Base-by-base conservation (phyloP, 305 asterid species). In the Fraxinus greggii region DNA sequence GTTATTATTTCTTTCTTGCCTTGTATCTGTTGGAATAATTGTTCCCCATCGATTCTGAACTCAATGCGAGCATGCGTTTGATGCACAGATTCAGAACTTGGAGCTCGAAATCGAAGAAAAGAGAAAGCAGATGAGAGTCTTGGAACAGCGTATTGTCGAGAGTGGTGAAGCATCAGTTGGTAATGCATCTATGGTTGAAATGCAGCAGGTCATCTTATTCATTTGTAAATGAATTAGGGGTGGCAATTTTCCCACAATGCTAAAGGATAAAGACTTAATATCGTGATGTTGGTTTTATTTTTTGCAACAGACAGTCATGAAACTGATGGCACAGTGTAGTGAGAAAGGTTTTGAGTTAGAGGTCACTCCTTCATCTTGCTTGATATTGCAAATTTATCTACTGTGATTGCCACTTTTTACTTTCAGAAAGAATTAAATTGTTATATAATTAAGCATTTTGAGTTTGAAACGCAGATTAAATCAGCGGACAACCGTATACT, bases 401-500 rank as follows among this genome's bases (percentile, higher is more conserved):
- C 77, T 56, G 79, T 78, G 82, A 80, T 38, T 83, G 81, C 75
- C 85, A 38, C 75, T 72, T 61, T 77, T 83, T 36, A 7, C 45
- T 12, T 73, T 9, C 59, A 23, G 36, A 26, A 70, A 5, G 31
- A 56, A 77, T 80, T 54, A 48, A 61, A 32, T 36, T 81, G 80
- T 56, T 78, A 31, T 75, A 56, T 35, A 12, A 59, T 61, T 88
- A 79, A 76, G 79, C 83, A 28, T 84, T 85, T 81, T 78, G 73
- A 82, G 80, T 81, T 81, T 76, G 79, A 79, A 70, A 80, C 91
- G 91, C 97, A 97, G 99, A 92, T 97, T 77, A 97, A 86, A 86
- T 88, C 98, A 17, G 99, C 99, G 17, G 99, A 95, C 84, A 97
- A 97, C 83, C 96, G 98, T 76, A 86, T 97, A 72, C 97, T 97